A percentile compares a stretch with the other conserved stretches of the same genome.
Conservation (phyloP, 2,329 filamentous ascomycete genomes). For the Diaporthe eres region DNA sequence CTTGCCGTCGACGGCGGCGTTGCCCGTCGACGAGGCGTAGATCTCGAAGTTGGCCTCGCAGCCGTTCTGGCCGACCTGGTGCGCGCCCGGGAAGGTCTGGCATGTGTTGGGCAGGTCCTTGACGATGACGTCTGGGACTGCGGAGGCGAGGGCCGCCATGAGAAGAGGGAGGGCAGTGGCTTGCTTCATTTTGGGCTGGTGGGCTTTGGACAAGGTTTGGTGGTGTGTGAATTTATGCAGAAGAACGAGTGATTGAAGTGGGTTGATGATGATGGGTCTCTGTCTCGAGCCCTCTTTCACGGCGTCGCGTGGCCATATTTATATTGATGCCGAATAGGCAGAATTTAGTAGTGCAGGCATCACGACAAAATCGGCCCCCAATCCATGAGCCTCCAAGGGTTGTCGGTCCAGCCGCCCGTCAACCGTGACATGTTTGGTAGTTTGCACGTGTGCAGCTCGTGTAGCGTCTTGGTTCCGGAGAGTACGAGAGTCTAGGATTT, state of each 20-base stretch:
- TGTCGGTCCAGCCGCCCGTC: neutral
- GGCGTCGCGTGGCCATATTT: neutral
- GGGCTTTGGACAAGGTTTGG: neutral
- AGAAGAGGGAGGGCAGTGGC: neutral
- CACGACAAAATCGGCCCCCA: neutral
- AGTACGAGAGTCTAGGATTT: constrained; percentile 7
- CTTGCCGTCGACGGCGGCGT: constrained; percentile 20
- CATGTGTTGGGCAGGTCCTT: constrained; percentile 17
- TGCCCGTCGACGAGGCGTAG: constrained; percentile 15
- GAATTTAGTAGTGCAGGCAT: neutral
- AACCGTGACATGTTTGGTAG: neutral
- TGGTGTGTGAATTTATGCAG: neutral
- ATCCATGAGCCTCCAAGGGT: neutral
- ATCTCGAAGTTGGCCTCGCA: constrained; percentile 12
- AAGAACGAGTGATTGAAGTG: neutral
- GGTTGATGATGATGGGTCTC: neutral
- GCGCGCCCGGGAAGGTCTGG: constrained; percentile 11
- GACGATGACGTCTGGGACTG: neutral
- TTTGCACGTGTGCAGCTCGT: neutral
- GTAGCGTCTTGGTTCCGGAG: neutral
- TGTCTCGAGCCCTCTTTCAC: no score
- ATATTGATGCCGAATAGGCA: neutral
- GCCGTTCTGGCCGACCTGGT: constrained; percentile 2
- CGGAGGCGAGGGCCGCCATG: constrained; percentile 23
- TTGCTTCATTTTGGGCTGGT: constrained; percentile 6